Conservation (phyloP, 2,329 filamentous ascomycete species). For the Botrytis sinoallii region DNA sequence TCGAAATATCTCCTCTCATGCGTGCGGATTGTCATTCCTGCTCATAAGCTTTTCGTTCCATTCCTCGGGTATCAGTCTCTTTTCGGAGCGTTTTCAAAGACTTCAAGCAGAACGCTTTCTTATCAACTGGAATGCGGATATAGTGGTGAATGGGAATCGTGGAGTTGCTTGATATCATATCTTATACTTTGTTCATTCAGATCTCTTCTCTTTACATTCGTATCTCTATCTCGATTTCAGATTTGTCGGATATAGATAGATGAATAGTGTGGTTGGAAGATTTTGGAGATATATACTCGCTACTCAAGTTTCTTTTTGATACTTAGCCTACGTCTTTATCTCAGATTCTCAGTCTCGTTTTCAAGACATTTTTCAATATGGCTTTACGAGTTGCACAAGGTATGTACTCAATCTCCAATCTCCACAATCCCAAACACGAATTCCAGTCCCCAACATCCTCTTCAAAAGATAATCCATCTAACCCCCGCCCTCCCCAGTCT, state of each 20-base stretch:
- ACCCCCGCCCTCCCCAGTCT: conserved; percentile 22
- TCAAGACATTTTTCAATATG: conserved; percentile 26
- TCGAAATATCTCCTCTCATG: not conserved
- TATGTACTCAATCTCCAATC: conserved; percentile 3
- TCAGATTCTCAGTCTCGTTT: not conserved
- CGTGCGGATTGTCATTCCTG: not conserved
- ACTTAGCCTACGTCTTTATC: not conserved
- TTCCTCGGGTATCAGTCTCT: not conserved
- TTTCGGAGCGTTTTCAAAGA: not conserved
- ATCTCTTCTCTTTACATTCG: not conserved
- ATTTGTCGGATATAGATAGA: not conserved
- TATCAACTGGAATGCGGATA: not conserved
- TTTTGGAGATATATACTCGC: not conserved
- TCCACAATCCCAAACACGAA: not conserved
- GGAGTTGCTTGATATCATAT: not conserved
- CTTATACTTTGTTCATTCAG: not conserved
- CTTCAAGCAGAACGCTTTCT: not conserved
- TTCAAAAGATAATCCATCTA: not conserved
- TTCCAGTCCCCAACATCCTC: not conserved
- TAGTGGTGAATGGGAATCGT: not conserved
- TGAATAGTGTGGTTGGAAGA: not conserved
- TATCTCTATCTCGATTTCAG: not conserved
- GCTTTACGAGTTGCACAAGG: conserved; percentile 30
- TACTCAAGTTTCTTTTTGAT: not conserved
- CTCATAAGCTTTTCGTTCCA: not conserved